A percentile compares a stretch with the other conserved stretches of the same genome.
These are phyloP conservation scores for Talaromyces sp. DNA, from an alignment of 2,329 filamentous ascomycete species.

Conservation along the genomic window DNA sequence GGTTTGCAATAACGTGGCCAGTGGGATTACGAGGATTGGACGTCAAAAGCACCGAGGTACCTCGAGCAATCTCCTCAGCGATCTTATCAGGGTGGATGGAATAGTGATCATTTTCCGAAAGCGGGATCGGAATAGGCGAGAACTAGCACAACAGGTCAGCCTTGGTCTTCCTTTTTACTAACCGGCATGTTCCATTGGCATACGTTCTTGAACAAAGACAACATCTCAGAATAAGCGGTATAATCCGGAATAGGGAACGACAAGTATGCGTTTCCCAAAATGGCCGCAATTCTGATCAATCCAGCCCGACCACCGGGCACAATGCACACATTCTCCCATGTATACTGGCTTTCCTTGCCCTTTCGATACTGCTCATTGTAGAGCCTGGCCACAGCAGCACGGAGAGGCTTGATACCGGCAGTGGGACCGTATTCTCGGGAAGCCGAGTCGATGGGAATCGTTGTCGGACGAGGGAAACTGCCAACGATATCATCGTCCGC, in stretches of 20 bases:
- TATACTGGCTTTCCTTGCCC: constrained; percentile 84
- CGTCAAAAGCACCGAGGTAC: constrained; percentile 82
- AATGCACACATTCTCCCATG: constrained; percentile 96
- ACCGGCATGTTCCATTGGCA: constrained; percentile 14
- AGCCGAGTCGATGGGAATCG: constrained; percentile 70
- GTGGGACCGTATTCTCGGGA: constrained; percentile 90
- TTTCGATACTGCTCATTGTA: constrained; percentile 91
- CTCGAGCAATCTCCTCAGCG: constrained; percentile 80
- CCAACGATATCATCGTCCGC: constrained; percentile 89
- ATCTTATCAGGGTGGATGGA: constrained; percentile 93
- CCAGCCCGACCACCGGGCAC: constrained; percentile 90
- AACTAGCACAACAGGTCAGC: constrained; percentile 51
- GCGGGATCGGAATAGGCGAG: constrained; percentile 76
- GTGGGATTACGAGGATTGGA: constrained; percentile 96
- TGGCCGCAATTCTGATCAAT: constrained; percentile 88
- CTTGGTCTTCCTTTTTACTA: background rate
- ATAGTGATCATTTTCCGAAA: constrained; percentile 80
- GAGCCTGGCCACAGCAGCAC: constrained; percentile 81
- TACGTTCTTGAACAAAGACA: constrained; percentile 83
- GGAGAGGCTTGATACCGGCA: constrained; percentile 83
- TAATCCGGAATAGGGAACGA: constrained; percentile 95
- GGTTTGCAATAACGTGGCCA: constrained; percentile 77
- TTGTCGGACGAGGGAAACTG: constrained; percentile 75
- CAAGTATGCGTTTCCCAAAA: constrained; percentile 85
- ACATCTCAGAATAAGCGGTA: constrained; percentile 96